Evolutionary conservation across 73 alveolate genomes (phyloP).

Genomic region (Tetrahymena thermophila): DNA sequence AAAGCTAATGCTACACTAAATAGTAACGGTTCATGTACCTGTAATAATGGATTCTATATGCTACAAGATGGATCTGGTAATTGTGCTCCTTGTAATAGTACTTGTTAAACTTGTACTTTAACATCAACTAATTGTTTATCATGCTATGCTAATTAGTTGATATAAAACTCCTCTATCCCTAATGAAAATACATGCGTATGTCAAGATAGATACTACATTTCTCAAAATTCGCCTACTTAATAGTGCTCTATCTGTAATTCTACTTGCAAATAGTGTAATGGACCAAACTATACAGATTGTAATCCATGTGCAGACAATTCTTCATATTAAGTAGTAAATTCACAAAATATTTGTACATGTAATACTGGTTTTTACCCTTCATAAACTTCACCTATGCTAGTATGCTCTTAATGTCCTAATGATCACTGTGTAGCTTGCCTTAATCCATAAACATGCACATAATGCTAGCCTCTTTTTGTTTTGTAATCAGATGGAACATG

Average conservation of each 20-base stretch:
- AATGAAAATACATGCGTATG: neutral
- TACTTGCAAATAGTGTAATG: neutral
- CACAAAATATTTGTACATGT: neutral
- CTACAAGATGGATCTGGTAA: neutral
- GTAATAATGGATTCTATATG: neutral
- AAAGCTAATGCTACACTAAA: neutral
- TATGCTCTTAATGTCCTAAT: neutral
- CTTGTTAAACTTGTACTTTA: neutral
- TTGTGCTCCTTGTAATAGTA: neutral
- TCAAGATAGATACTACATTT: neutral
- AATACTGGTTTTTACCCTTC: neutral
- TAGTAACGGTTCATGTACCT: neutral
- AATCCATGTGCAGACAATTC: neutral
- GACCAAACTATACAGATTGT: neutral
- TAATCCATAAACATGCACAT: neutral
- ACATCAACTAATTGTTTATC: neutral
- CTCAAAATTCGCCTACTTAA: neutral
- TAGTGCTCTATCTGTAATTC: neutral
- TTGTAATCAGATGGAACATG: neutral
- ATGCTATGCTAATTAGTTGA: neutral
- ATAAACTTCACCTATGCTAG: neutral
- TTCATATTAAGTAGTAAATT: neutral
- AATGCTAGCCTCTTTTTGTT: neutral
- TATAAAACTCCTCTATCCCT: neutral
- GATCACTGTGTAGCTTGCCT: neutral